Evolutionary conservation across 2,329 filamentous ascomycete genomes (phyloP).

Genomic region (Davidsoniella eucalypti): DNA sequence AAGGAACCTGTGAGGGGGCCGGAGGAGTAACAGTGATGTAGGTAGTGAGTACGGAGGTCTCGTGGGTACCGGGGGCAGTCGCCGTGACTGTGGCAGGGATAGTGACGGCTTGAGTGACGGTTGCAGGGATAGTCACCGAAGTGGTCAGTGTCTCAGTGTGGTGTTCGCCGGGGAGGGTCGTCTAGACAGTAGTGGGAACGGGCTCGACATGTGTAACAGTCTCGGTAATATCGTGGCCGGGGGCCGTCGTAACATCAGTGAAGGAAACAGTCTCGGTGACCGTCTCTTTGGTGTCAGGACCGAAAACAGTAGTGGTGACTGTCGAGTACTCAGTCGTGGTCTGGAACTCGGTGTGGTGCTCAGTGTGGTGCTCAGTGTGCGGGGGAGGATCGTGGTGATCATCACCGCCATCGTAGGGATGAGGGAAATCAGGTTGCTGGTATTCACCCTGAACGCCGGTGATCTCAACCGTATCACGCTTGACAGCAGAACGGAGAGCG

Average conservation of each 20-base stretch:
- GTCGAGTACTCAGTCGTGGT: conserved; percentile 4
- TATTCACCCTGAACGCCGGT: conserved; percentile 7
- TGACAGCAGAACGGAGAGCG: conserved; percentile 4
- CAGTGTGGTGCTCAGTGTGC: no score
- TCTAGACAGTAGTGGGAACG: conserved; percentile 18
- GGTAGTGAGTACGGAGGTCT: conserved; percentile 8
- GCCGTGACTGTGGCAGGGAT: conserved; percentile 10
- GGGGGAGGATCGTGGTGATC: conserved; percentile 6
- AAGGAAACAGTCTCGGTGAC: conserved; percentile 19
- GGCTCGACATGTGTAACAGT: conserved; percentile 22
- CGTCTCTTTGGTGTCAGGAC: conserved; percentile 9
- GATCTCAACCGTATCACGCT: conserved; percentile 9
- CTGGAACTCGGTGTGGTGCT: not conserved
- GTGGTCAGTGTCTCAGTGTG: conserved; percentile 9
- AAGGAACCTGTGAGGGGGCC: conserved; percentile 2
- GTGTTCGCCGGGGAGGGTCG: not conserved
- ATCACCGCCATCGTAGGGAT: conserved; percentile 5
- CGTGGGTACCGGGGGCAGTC: conserved; percentile 6
- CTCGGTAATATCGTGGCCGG: conserved; percentile 22
- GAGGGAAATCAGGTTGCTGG: conserved; percentile 9
- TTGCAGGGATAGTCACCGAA: conserved; percentile 9
- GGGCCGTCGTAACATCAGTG: conserved; percentile 22
- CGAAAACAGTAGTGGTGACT: conserved; percentile 5
- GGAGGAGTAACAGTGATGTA: conserved; percentile 11
- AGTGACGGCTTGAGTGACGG: conserved; percentile 9